These are phyloP conservation scores for Colletotrichum trifolii DNA, from an alignment of 2,329 filamentous ascomycete species.

Conservation along the genomic window DNA sequence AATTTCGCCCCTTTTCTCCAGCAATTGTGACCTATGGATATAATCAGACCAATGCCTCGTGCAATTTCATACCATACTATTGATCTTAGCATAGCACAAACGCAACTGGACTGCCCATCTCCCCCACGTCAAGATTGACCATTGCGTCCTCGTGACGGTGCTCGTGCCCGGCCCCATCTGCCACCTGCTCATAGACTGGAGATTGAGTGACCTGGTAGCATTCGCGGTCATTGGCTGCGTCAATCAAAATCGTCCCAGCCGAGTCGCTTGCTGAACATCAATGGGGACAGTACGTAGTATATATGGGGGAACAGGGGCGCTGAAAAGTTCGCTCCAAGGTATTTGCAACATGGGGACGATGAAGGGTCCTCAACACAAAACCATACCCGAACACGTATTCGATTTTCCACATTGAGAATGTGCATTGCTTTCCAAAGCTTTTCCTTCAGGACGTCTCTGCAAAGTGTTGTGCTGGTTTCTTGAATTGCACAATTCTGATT, in stretches of 20 bases:
- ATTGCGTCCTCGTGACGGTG: constrained; percentile 27
- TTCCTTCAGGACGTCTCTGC: too few species aligned
- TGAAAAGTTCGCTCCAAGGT: constrained; percentile 16
- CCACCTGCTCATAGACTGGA: neutral
- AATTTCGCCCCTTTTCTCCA: too few species aligned
- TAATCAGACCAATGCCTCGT: neutral
- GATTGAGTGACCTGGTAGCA: constrained; percentile 9
- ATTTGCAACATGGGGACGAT: constrained; percentile 10
- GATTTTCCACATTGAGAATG: too few species aligned
- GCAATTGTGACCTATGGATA: too few species aligned
- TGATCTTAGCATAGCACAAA: too few species aligned
- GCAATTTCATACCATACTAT: too few species aligned
- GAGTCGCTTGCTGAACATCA: neutral
- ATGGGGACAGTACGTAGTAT: neutral
- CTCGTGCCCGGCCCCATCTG: constrained; percentile 30
- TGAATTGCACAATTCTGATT: too few species aligned
- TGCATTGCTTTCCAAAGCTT: too few species aligned
- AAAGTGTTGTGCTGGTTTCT: neutral
- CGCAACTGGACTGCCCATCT: neutral
- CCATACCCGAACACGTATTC: neutral
- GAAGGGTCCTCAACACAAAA: constrained; percentile 16
- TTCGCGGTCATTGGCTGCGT: constrained; percentile 13
- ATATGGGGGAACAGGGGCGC: constrained; percentile 23
- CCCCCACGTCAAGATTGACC: neutral
- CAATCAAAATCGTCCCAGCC: constrained; percentile 25